These are phyloP conservation scores for Guyanaporus albipodus DNA, from an alignment of 768 basidiomycete genomes.

Conservation along the genomic window DNA sequence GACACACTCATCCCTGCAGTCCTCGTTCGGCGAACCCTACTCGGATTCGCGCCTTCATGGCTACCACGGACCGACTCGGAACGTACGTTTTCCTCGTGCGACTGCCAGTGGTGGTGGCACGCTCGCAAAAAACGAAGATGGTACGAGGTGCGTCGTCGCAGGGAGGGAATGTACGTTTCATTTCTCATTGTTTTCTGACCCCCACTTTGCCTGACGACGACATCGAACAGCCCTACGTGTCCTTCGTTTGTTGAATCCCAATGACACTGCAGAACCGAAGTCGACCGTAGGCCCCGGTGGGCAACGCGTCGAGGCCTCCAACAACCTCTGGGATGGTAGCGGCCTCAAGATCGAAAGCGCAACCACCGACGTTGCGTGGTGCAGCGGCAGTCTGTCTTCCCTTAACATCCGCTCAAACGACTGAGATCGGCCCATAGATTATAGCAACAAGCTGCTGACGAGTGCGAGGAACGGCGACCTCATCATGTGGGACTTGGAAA, in stretches of 20 bases:
- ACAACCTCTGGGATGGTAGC: conserved; percentile 75
- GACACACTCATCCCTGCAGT: neutral
- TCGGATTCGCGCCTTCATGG: conserved; percentile 44
- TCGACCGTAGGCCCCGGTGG: conserved; percentile 55
- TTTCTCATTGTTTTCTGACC: neutral
- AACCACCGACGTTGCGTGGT: conserved; percentile 81
- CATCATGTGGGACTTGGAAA: conserved; percentile 79
- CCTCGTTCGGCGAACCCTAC: conserved; percentile 29
- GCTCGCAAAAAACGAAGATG: conserved; percentile 67
- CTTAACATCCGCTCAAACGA: neutral
- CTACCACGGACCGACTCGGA: conserved; percentile 42
- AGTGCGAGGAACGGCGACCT: conserved; percentile 80
- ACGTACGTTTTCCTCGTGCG: conserved; percentile 57
- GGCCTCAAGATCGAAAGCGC: conserved; percentile 76
- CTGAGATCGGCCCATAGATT: conserved; percentile 40
- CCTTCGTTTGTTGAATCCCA: conserved; percentile 51
- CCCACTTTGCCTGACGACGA: conserved; percentile 6
- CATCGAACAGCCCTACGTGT: conserved; percentile 50
- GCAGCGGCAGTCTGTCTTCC: conserved; percentile 52
- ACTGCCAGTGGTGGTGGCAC: conserved; percentile 60
- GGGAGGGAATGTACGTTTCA: conserved; percentile 67
- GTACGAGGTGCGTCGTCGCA: conserved; percentile 62
- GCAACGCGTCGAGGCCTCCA: conserved; percentile 63
- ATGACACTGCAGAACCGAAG: conserved; percentile 46
- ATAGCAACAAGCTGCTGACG: conserved; percentile 72